These are phyloP conservation scores for Zanthoxylum bungeanum DNA, from an alignment of 345 rosid genomes.

Conservation along the genomic window DNA sequence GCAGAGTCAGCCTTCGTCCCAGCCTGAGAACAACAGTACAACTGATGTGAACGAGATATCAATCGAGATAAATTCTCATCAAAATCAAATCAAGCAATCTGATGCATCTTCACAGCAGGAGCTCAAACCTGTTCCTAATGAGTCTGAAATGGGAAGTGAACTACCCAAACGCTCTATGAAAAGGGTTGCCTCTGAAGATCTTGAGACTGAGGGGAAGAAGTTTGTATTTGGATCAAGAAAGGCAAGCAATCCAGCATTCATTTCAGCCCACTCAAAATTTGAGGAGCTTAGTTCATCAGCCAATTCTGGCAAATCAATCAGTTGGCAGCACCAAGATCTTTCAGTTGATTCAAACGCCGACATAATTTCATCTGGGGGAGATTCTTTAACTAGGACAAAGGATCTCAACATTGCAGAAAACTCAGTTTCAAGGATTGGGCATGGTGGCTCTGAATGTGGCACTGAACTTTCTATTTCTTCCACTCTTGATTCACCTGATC, in stretches of 20 bases:
- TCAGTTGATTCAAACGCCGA: conserved; percentile 38
- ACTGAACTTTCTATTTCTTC: conserved; percentile 88
- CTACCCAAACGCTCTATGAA: conserved; percentile 57
- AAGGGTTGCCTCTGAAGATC: conserved; percentile 49
- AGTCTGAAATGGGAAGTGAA: conserved; percentile 45
- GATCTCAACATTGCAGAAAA: conserved; percentile 35
- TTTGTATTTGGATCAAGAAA: conserved; percentile 43
- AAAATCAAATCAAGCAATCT: conserved; percentile 24
- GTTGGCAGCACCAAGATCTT: conserved; percentile 38
- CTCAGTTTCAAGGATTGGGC: conserved; percentile 30
- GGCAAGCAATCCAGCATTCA: conserved; percentile 61
- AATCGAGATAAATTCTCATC: conserved; percentile 27
- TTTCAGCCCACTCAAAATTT: conserved; percentile 70
- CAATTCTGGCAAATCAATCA: conserved; percentile 36
- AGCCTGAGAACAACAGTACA: conserved; percentile 27
- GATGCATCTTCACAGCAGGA: conserved; percentile 30
- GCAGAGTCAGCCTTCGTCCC: conserved; percentile 26
- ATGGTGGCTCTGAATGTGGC: conserved; percentile 79
- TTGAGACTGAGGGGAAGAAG: conserved; percentile 44
- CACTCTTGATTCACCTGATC: conserved; percentile 83
- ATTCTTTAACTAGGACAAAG: conserved; percentile 21
- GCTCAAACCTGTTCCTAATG: conserved; percentile 20
- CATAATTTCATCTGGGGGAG: conserved; percentile 26
- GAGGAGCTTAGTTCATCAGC: conserved; percentile 59
- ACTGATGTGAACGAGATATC: conserved; percentile 39